Percentiles rank a stretch among this genome's conserved stretches.
Evolutionary conservation across 1,139 yeast species (phyloP).

Genomic region (Lodderomyces elongisporus): DNA sequence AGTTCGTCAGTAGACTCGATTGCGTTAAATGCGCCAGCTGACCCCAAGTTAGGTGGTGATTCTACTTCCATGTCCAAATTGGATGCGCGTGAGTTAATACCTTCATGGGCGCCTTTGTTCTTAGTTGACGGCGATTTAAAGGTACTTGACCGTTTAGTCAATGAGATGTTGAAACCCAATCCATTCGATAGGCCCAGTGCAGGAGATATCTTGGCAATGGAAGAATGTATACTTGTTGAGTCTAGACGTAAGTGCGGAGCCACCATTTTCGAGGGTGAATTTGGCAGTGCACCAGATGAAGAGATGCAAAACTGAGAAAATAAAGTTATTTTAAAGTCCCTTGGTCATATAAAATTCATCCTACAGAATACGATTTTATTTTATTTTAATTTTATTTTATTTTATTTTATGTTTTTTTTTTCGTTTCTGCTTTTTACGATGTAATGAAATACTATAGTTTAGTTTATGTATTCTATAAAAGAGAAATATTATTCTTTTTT

Average conservation of each 20-base stretch:
- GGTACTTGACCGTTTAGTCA: slow-evolving; percentile 73
- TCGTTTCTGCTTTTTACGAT: background rate
- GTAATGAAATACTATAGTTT: too few relatives aligned
- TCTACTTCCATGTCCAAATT: background rate
- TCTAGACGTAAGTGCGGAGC: slow-evolving; percentile 89
- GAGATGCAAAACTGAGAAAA: background rate
- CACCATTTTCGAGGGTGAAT: slow-evolving; percentile 92
- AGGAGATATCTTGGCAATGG: slow-evolving; percentile 55
- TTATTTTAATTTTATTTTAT: too few relatives aligned
- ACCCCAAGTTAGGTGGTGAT: background rate
- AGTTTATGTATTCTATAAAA: background rate
- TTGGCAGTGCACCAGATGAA: slow-evolving; percentile 41
- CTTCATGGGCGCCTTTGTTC: slow-evolving; percentile 83
- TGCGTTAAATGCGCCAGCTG: slow-evolving; percentile 8
- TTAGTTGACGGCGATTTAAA: slow-evolving; percentile 63
- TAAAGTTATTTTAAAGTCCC: too few relatives aligned
- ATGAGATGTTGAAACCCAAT: slow-evolving; percentile 84
- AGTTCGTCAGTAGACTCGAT: slow-evolving; percentile 7
- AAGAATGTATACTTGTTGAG: slow-evolving; percentile 77
- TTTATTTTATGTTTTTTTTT: background rate
- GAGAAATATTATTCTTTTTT: too few relatives aligned
- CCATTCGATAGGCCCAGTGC: slow-evolving; percentile 85
- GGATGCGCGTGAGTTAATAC: slow-evolving; percentile 35
- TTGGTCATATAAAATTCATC: too few relatives aligned
- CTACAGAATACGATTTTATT: too few relatives aligned